phyloP scores from a whole-genome alignment of 768 basidiomycete species.

The Termitomyces bulborhizus region DNA sequence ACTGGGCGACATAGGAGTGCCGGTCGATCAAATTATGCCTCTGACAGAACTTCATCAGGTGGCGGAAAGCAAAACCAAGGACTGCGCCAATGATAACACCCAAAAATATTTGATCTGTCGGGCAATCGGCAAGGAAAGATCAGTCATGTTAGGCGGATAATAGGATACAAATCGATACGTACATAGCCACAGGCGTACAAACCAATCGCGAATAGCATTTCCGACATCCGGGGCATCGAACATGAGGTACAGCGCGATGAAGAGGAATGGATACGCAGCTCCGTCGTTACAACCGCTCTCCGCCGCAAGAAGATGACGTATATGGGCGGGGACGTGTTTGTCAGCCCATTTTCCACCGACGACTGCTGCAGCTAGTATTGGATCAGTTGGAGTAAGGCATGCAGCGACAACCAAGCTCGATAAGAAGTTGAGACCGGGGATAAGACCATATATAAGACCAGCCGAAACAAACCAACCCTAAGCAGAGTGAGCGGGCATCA shows the following conservation, averaged over 20 bases:
- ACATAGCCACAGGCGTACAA: conserved; percentile 84
- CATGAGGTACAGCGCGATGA: conserved; percentile 82
- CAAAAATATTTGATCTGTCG: conserved; percentile 71
- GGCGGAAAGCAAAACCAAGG: conserved; percentile 74
- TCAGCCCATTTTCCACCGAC: conserved; percentile 96
- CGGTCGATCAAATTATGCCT: conserved; percentile 83
- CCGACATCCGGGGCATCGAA: conserved; percentile 54
- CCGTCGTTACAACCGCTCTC: conserved; percentile 97
- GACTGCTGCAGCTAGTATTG: conserved; percentile 87
- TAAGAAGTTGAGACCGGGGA: conserved; percentile 86
- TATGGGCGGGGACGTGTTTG: conserved; percentile 89
- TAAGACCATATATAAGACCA: conserved; percentile 83
- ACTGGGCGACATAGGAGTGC: conserved; percentile 92
- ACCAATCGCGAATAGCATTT: conserved; percentile 80
- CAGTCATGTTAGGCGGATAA: not conserved
- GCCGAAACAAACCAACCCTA: conserved; percentile 95
- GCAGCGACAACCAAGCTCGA: conserved; percentile 88
- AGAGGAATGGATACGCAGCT: conserved; percentile 93
- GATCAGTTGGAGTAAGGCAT: conserved; percentile 91
- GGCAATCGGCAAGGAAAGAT: not conserved
- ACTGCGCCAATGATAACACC: conserved; percentile 69
- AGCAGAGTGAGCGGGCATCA: conserved; percentile 8
- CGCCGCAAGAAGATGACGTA: conserved; percentile 57
- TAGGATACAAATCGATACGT: conserved; percentile 24
- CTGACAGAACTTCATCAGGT: conserved; percentile 93